A percentile compares a stretch with the other conserved stretches of the same genome.
These are phyloP conservation scores for Ophiostoma australiae DNA, from an alignment of 2,329 filamentous ascomycete species.

Conservation along the genomic window DNA sequence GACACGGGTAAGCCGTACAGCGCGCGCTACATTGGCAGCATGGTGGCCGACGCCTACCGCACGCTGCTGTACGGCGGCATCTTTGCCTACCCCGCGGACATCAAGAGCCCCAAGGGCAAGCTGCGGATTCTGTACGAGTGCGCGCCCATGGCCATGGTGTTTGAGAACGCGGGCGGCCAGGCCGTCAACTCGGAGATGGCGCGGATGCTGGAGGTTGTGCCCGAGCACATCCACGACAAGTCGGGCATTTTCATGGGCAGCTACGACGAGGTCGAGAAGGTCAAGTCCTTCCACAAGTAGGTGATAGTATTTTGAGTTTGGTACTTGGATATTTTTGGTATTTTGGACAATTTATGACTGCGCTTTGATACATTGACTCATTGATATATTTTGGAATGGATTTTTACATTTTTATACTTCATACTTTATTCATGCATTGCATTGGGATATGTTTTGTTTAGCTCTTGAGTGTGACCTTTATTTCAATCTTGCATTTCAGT, in stretches of 20 bases:
- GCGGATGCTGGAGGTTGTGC: slow-evolving; percentile 82
- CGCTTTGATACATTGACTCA: not conserved
- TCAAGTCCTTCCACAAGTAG: slow-evolving; percentile 72
- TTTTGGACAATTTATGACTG: not conserved
- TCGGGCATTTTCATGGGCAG: slow-evolving; percentile 96
- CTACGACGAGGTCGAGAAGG: slow-evolving; percentile 91
- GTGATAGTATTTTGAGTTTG: not conserved
- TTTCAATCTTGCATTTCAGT: too few species aligned
- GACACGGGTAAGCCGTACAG: slow-evolving; percentile 82
- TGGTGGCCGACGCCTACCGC: slow-evolving; percentile 97
- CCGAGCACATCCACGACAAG: slow-evolving; percentile 89
- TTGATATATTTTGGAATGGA: slow-evolving; percentile 11
- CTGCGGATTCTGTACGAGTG: slow-evolving; percentile 96
- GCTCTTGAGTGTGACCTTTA: not conserved
- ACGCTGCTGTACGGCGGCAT: slow-evolving; percentile 93
- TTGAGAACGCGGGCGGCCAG: slow-evolving; percentile 94
- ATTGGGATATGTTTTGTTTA: not conserved
- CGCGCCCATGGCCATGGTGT: slow-evolving; percentile 97
- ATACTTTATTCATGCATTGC: not conserved
- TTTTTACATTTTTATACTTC: too few species aligned
- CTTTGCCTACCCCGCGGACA: slow-evolving; percentile 95
- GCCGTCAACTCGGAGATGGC: slow-evolving; percentile 88
- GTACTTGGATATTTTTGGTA: not conserved
- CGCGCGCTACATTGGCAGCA: slow-evolving; percentile 90
- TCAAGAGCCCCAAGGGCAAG: slow-evolving; percentile 98